Conservation (phyloP, 306 rosid species). For the Cicer judaicum region DNA sequence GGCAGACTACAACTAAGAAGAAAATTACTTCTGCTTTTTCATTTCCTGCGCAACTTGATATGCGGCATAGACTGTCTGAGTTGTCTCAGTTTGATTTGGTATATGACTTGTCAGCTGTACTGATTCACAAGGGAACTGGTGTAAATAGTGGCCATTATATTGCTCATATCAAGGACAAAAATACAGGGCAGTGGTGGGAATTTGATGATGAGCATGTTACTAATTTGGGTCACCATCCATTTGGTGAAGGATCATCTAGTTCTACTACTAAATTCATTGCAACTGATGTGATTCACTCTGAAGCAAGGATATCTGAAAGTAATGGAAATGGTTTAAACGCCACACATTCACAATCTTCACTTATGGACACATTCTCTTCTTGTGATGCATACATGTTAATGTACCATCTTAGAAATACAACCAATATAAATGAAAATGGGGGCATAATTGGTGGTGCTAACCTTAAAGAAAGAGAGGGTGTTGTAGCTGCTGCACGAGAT, state of each 20-base stretch:
- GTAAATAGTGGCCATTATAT: conserved; percentile 96
- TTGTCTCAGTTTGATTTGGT: conserved; percentile 63
- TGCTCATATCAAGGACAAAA: conserved; percentile 90
- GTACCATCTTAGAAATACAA: conserved; percentile 68
- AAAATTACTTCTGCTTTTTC: conserved; percentile 88
- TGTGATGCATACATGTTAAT: conserved; percentile 94
- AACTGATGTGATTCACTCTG: conserved; percentile 54
- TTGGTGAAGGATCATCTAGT: conserved; percentile 78
- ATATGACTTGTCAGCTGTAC: conserved; percentile 91
- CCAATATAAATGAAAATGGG: conserved; percentile 44
- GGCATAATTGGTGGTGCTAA: conserved; percentile 44
- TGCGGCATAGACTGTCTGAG: conserved; percentile 78
- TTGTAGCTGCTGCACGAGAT: conserved; percentile 48
- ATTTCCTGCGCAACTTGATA: conserved; percentile 82
- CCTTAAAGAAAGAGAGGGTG: conserved; percentile 52
- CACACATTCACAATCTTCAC: conserved; percentile 53
- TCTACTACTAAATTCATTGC: conserved; percentile 58
- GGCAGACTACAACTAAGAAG: conserved; percentile 95
- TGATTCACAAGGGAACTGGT: conserved; percentile 95
- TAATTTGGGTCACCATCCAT: conserved; percentile 82
- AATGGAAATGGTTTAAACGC: conserved; percentile 62
- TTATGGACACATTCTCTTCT: conserved; percentile 69
- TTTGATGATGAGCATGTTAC: conserved; percentile 90
- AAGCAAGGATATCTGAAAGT: conserved; percentile 54
- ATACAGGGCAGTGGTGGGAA: conserved; percentile 98